Evolutionary conservation across 441 rosid species (phyloP).

Genomic region (Lepidium campestre): DNA sequence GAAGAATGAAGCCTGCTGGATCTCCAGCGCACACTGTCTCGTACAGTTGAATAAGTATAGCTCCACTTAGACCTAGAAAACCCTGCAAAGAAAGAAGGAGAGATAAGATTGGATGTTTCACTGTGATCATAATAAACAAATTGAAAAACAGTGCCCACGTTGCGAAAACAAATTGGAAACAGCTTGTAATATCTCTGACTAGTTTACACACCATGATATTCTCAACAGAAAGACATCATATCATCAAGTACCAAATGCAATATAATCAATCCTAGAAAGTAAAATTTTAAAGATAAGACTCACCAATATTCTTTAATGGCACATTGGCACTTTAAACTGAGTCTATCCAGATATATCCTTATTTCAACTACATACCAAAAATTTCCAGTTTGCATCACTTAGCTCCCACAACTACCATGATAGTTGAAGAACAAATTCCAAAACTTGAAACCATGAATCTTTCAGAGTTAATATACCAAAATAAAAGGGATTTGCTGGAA

Average conservation of each 20-base stretch:
- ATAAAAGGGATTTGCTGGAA: not conserved
- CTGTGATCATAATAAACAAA: not conserved
- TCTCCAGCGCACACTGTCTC: slow-evolving; percentile 49
- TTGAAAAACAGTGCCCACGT: not conserved
- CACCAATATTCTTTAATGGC: not conserved
- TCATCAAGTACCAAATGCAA: not conserved
- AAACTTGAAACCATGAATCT: not conserved
- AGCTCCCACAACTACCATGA: not conserved
- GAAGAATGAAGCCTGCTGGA: slow-evolving; percentile 48
- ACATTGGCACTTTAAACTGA: not conserved
- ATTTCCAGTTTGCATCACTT: not conserved
- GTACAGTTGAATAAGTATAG: slow-evolving; percentile 60
- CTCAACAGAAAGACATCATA: not conserved
- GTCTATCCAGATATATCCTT: not conserved
- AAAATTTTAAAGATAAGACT: not conserved
- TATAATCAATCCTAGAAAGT: not conserved
- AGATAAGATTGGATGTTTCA: not conserved
- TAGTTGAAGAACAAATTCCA: not conserved
- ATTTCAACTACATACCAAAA: not conserved
- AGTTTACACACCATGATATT: not conserved
- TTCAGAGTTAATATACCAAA: not conserved
- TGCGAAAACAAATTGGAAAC: not conserved
- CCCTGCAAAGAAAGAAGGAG: slow-evolving; percentile 35
- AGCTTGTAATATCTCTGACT: not conserved
- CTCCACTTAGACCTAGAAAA: slow-evolving; percentile 69